Evolutionary conservation across 2,329 filamentous ascomycete species (phyloP).

Genomic region (Cyphellophora attinorum): DNA sequence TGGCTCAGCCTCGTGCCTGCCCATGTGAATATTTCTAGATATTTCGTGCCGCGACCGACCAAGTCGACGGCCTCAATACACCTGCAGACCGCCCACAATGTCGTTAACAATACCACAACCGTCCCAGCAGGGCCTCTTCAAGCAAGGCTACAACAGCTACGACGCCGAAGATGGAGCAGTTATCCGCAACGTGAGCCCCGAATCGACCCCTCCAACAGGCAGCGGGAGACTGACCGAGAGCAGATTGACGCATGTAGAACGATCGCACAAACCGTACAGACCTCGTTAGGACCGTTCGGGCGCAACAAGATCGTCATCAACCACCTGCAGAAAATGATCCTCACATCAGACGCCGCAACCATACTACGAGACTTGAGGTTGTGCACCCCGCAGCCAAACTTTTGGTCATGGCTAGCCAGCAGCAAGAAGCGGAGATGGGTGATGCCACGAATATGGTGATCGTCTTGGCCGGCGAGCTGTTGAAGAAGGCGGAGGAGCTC

Average conservation of each 20-base stretch:
- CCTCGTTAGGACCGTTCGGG: constrained; percentile 90
- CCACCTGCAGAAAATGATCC: constrained; percentile 98
- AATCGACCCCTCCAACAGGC: background rate
- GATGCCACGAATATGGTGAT: constrained; percentile 98
- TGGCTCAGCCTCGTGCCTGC: too few species aligned
- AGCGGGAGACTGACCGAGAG: background rate
- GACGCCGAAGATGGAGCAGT: constrained; percentile 98
- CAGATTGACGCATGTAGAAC: constrained; percentile 89
- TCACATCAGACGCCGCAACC: constrained; percentile 94
- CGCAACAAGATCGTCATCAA: constrained; percentile 99
- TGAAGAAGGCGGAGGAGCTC: constrained; percentile 95
- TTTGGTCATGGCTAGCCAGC: constrained; percentile 95
- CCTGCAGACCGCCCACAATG: constrained; percentile 48
- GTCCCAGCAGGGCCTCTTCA: constrained; percentile 89
- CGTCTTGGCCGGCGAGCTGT: constrained; percentile 82
- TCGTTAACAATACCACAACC: constrained; percentile 93
- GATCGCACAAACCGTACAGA: constrained; percentile 92
- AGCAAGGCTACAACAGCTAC: constrained; percentile 95
- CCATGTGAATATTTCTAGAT: too few species aligned
- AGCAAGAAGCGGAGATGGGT: constrained; percentile 98
- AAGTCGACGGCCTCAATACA: too few species aligned
- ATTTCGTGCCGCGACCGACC: too few species aligned
- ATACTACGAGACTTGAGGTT: constrained; percentile 96
- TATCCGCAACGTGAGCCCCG: constrained; percentile 57
- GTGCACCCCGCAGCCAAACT: constrained; percentile 97